Base-by-base conservation (phyloP, 2,329 filamentous ascomycete species). In the Claviceps spartinae region DNA sequence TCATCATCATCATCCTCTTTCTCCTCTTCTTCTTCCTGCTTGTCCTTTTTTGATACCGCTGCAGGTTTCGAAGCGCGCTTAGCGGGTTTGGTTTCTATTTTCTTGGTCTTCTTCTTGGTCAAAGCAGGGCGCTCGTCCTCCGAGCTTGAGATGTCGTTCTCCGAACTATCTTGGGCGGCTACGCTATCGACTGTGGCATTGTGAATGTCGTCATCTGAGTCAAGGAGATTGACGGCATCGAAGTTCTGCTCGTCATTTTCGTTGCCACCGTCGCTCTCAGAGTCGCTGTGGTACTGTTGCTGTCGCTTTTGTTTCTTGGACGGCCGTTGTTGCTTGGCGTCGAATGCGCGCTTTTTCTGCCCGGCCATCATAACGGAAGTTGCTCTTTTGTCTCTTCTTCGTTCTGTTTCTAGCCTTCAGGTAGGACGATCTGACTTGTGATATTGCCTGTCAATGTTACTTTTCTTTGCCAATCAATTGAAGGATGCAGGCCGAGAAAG, bases 181-280 rank as follows among this genome's bases (percentile, higher is more conserved):
- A 71, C 68, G 43, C 79, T 75, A 54, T 81, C 77, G 18, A 72
- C 74, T 5, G 65, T 62, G 43, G 72, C 72, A 57, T 78, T 74
- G 59, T 77, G 72, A 50, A 80, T 70, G 51, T 79, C 75, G 52
- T 79, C 76, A 58, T 81, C 77, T 5, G 76, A 79, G 60, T 79
- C 76, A 48, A 78, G 68, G 16, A 80, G 67, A 57, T 78, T 72
- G 55, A 78, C 73, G 2, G 76, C 71, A 34, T 71, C 65, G 61
- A 78, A 77, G 50, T 69, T 67, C 48, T 71, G 61, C 34, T 66
- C 64, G 5, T 68, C 62, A 8, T 43, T 43, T 3, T 69, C 68
- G n/a, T 43, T 26, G 41, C 66, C 64, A 46, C 50, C 54, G 41
- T 67, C 64, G 51, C 52, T 55, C 40, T 72, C 74, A n/a, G 72